Conservation (phyloP, 352 stramenopile species). For the Globisporangium polare region DNA sequence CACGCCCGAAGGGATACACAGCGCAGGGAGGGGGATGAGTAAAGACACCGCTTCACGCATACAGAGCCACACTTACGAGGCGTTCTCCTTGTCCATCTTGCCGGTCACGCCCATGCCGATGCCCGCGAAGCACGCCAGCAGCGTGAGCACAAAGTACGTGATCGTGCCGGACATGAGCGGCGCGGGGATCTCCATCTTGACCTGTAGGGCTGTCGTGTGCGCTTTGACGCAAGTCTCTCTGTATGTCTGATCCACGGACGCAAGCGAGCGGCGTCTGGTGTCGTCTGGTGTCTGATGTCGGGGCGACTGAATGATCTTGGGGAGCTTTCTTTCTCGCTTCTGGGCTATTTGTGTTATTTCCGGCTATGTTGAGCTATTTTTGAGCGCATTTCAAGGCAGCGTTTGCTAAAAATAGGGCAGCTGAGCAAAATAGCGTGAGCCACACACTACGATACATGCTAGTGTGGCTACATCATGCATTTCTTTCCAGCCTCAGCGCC, state of each 20-base stretch:
- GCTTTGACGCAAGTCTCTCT: neutral
- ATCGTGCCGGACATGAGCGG: conserved; percentile 79
- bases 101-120: conserved; percentile 75
- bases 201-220: neutral
- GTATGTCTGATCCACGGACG: neutral
- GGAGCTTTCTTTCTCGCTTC: neutral
- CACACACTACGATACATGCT: neutral
- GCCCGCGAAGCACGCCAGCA: conserved; percentile 72
- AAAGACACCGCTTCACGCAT: neutral
- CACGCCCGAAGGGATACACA: too few species aligned
- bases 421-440: neutral
- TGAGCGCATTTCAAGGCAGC: neutral
- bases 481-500: too few species aligned
- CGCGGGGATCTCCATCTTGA: conserved; percentile 66
- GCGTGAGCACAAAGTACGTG: conserved; percentile 85
- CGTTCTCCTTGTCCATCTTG: conserved; percentile 83
- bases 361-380: too few species aligned
- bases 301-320: neutral
- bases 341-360: conserved; percentile 1
- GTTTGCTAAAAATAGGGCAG: neutral
- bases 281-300: too few species aligned
- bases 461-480: neutral
- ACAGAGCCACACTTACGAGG: conserved; percentile 56
- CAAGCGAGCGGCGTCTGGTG: neutral
- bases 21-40: too few species aligned